Evolutionary conservation across 2,329 filamentous ascomycete genomes (phyloP).

Genomic region (Spiromastix sp.): DNA sequence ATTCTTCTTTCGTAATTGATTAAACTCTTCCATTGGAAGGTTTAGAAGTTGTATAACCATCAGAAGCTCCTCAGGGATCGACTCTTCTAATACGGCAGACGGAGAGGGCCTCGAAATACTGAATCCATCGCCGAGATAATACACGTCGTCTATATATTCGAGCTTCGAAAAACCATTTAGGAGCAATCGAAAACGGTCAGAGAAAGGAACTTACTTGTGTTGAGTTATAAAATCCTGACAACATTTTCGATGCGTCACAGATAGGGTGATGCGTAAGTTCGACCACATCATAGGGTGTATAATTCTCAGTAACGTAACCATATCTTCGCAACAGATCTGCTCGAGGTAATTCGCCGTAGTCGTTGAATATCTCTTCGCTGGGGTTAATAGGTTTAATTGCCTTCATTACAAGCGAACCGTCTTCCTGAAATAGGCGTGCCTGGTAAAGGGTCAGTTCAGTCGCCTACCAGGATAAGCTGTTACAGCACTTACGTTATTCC

Average conservation of each 20-base stretch:
- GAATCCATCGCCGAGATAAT: slow-evolving; percentile 63
- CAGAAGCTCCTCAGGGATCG: slow-evolving; percentile 30
- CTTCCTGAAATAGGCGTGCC: slow-evolving; percentile 52
- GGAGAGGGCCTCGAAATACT: slow-evolving; percentile 40
- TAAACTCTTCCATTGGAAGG: slow-evolving; percentile 23
- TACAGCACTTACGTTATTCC: slow-evolving; percentile 64
- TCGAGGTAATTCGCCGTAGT: slow-evolving; percentile 76
- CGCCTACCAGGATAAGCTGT: neutral
- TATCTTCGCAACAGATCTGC: slow-evolving; percentile 76
- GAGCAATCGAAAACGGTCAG: too few relatives aligned
- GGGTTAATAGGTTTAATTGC: slow-evolving; percentile 56
- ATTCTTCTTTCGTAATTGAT: slow-evolving; percentile 23
- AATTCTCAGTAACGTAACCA: slow-evolving; percentile 73
- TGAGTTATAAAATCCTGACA: too few relatives aligned
- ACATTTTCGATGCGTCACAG: too few relatives aligned
- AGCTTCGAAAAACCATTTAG: slow-evolving; percentile 22
- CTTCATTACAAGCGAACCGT: slow-evolving; percentile 56
- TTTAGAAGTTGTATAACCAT: slow-evolving; percentile 26
- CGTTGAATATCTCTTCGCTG: slow-evolving; percentile 74
- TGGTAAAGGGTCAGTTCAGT: slow-evolving; percentile 12
- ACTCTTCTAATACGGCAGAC: slow-evolving; percentile 21
- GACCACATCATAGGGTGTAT: slow-evolving; percentile 69
- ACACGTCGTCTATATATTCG: slow-evolving; percentile 51
- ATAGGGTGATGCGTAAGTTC: too few relatives aligned
- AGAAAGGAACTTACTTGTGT: too few relatives aligned